Evolutionary conservation across 1,284 basidiomycete genomes (phyloP).

Genomic region (Meira miltonrushii): DNA sequence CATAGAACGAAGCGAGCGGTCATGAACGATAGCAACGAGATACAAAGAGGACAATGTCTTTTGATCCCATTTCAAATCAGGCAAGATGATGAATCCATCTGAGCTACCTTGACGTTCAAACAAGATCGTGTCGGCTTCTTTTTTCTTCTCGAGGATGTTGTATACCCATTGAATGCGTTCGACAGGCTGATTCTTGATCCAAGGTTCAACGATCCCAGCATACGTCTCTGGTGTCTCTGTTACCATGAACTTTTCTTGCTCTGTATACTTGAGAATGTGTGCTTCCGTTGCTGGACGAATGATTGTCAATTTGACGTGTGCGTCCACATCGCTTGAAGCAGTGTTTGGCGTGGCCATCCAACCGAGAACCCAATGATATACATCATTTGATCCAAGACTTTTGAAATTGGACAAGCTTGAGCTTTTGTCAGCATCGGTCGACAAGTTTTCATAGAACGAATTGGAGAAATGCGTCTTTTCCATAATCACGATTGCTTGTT

Average conservation of each 20-base stretch:
- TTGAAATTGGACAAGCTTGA: slow-evolving; percentile 18
- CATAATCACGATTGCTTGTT: slow-evolving; percentile 37
- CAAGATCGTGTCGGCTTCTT: slow-evolving; percentile 73
- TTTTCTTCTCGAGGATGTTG: slow-evolving; percentile 73
- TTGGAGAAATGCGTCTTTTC: slow-evolving; percentile 46
- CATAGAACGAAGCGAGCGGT: slow-evolving; percentile 46
- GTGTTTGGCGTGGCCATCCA: slow-evolving; percentile 16
- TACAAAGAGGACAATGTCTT: slow-evolving; percentile 59
- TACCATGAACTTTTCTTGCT: slow-evolving; percentile 68
- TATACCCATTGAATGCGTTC: slow-evolving; percentile 73
- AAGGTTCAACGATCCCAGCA: slow-evolving; percentile 29
- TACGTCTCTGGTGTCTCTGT: slow-evolving; percentile 51
- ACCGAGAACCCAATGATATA: slow-evolving; percentile 48
- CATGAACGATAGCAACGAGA: slow-evolving; percentile 50
- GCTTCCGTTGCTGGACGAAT: slow-evolving; percentile 40
- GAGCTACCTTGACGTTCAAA: slow-evolving; percentile 61
- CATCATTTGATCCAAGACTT: slow-evolving; percentile 45
- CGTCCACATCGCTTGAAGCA: slow-evolving; percentile 13
- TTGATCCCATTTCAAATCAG: slow-evolving; percentile 65
- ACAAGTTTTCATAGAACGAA: slow-evolving; percentile 17
- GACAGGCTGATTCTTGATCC: slow-evolving; percentile 39
- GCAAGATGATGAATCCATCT: slow-evolving; percentile 62
- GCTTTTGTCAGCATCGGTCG: background rate
- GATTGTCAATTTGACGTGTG: slow-evolving; percentile 44
- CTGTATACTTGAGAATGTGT: slow-evolving; percentile 65